phyloP scores from a whole-genome alignment of 139 green algal genomes.

The Chlorella sp. region DNA sequence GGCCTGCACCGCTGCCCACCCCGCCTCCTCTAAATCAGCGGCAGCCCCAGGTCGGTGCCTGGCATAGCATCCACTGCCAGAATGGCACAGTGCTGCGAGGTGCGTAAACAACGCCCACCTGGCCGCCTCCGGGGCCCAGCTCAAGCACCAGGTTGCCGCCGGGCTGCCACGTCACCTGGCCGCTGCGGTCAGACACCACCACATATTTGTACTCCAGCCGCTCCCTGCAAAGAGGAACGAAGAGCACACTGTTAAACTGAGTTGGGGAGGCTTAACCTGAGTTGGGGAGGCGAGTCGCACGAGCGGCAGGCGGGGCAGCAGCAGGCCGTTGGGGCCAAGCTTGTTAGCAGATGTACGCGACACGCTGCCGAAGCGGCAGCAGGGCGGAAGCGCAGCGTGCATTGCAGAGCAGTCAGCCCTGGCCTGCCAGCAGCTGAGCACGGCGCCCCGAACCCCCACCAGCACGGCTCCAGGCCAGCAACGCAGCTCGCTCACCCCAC shows the following conservation, averaged over 20 bases:
- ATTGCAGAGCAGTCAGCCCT: too few species aligned
- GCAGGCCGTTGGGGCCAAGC: not conserved
- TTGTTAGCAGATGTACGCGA: not conserved
- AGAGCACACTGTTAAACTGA: not conserved
- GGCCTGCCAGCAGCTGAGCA: too few species aligned
- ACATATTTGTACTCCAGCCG: conserved; percentile 24
- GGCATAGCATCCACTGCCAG: too few species aligned
- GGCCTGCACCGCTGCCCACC: too few species aligned
- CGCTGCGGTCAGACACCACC: not conserved
- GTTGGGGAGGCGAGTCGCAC: too few species aligned
- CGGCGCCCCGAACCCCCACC: too few species aligned
- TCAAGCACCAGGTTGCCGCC: conserved; percentile 13
- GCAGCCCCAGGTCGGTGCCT: too few species aligned
- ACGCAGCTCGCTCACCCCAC: not conserved
- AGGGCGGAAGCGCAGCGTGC: too few species aligned
- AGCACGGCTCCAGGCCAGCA: not conserved
- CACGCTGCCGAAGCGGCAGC: not conserved
- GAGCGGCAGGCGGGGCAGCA: too few species aligned
- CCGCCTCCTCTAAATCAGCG: too few species aligned
- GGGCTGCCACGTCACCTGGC: conserved; percentile 6
- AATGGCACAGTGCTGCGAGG: not conserved
- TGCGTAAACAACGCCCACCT: too few species aligned
- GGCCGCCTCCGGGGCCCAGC: not conserved
- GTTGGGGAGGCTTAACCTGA: too few species aligned
- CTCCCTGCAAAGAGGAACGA: not conserved